Base-by-base conservation (phyloP, 2,329 filamentous ascomycete species). In the Curvularia eragrostidis region DNA sequence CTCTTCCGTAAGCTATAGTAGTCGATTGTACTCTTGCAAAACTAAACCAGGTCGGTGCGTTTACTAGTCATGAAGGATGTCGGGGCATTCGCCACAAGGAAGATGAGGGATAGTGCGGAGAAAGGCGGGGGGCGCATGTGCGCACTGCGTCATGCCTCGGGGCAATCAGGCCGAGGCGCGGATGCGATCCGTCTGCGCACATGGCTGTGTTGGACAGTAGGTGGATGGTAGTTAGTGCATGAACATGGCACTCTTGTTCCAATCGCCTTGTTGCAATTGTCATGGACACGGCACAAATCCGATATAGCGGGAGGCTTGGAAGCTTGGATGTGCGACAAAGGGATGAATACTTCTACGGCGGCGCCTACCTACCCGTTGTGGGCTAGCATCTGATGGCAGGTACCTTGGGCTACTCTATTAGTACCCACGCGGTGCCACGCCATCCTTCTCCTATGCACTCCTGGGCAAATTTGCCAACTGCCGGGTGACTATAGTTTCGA, bases 91-190 rank as follows among this genome's bases (percentile, higher is more conserved):
- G 23, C 41, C 41, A 26, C 13, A 13, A 43, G 26, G 21, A n/a
- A 23, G 13, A n/a, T 23, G 3, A 26, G 41, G 23, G 15, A 26
- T 24, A 15, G 21, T 43, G 41, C 41, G 41, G 41, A 43, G 34
- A 39, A 39, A 10, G 34, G 23, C 19, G 34, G 15, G 47, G 30
- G 10, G n/a, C 12, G 28, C 3, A 9, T 28, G 32, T 19, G 34
- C 26, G n/a, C 19, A 24, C 44, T 54, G 47, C 58, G 47, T 53
- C 54, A 58, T 58, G 47, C 41, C 8, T 44, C 44, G 54, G 54
- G 21, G 5, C 42, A 26, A 24, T 47, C 32, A 21, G 32, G 41
- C 54, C 54, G 49, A 54, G 12, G 26, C 18, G 48, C 48, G 57
- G 39, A 59, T 24, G 30, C 39, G 13, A 18, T 47, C 46, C 47